phyloP scores from a whole-genome alignment of 306 rosid species.

The Prunus mira region DNA sequence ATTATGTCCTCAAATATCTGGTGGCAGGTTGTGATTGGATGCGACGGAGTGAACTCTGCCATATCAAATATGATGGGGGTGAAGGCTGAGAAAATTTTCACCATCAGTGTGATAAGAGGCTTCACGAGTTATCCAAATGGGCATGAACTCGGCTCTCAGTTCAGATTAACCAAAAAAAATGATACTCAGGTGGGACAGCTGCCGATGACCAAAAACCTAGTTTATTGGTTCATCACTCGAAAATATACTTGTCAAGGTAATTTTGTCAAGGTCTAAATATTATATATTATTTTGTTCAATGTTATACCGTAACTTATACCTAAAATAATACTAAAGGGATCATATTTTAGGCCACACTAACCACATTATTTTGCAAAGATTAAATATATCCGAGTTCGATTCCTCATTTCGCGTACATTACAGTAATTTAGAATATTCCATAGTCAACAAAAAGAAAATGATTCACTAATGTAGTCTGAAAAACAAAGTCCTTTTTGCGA shows the following conservation, averaged over 20 bases:
- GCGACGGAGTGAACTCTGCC: slow-evolving; percentile 18
- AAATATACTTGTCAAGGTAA: background rate
- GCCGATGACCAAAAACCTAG: background rate
- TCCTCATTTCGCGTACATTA: too few relatives aligned
- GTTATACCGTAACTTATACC: background rate
- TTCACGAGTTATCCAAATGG: slow-evolving; percentile 2
- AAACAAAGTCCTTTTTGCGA: too few relatives aligned
- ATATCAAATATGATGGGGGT: background rate
- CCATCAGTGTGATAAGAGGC: background rate
- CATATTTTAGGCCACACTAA: too few relatives aligned
- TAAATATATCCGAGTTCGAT: too few relatives aligned
- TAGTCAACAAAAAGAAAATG: too few relatives aligned
- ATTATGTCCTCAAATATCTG: too few relatives aligned
- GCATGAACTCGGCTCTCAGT: slow-evolving; percentile 2
- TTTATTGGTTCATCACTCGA: slow-evolving; percentile 12
- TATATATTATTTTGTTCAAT: background rate
- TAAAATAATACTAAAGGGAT: background rate
- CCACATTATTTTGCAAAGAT: too few relatives aligned
- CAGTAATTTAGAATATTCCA: too few relatives aligned
- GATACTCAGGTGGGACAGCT: slow-evolving; percentile 1
- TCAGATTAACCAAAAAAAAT: background rate
- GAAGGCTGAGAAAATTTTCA: background rate
- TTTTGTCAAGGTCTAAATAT: too few relatives aligned
- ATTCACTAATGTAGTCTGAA: too few relatives aligned
- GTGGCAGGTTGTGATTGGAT: slow-evolving; percentile 17